A percentile compares a stretch with the other conserved stretches of the same genome.
Conservation (phyloP, 2,329 filamentous ascomycete genomes). For the Scedosporium dehoogii region DNA sequence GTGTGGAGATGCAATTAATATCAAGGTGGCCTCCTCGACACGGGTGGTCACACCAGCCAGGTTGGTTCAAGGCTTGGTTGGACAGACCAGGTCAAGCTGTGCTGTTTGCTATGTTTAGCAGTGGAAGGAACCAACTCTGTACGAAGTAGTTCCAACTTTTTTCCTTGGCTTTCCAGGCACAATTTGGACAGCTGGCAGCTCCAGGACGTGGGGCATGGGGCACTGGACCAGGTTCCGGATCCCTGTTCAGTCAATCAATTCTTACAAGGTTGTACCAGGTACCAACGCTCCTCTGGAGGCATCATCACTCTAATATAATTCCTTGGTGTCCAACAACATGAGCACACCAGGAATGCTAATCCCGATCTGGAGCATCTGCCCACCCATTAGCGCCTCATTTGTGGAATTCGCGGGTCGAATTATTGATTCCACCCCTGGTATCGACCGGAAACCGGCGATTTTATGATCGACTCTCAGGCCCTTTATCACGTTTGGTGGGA, state of each 20-base stretch:
- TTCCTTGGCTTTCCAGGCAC: not conserved
- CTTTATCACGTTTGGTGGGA: too few species aligned
- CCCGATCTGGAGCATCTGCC: too few species aligned
- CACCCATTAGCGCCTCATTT: too few species aligned
- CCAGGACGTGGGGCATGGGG: not conserved
- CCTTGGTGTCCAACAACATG: too few species aligned
- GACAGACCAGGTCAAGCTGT: not conserved
- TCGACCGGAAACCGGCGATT: too few species aligned
- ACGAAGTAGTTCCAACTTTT: not conserved
- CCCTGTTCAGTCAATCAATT: not conserved
- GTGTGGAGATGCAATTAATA: slow-evolving; percentile 1
- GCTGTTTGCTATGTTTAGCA: not conserved
- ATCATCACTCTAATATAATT: not conserved
- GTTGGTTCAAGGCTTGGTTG: not conserved
- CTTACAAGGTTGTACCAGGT: not conserved
- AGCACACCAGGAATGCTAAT: too few species aligned
- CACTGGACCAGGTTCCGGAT: not conserved
- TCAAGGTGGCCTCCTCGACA: not conserved
- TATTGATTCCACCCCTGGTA: too few species aligned
- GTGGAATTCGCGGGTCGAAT: too few species aligned
- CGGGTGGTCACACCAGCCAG: not conserved
- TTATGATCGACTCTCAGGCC: too few species aligned
- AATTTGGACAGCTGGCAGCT: not conserved
- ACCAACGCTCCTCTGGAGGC: not conserved
- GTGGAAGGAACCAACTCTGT: too few species aligned